phyloP scores from a whole-genome alignment of 106 monocot species.

The Dioscorea dumetorum region DNA sequence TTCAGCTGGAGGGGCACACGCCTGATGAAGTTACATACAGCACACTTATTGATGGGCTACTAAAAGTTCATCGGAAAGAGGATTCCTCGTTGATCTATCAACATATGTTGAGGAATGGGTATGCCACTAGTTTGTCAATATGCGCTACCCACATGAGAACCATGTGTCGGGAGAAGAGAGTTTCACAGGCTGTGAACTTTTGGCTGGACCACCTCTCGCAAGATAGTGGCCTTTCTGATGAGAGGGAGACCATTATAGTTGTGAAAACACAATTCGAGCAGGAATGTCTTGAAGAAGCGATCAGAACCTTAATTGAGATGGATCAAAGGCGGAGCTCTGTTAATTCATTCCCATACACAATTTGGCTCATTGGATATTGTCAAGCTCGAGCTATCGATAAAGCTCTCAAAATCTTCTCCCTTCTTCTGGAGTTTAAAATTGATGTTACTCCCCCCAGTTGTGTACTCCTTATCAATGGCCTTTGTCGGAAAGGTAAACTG shows the following conservation, averaged over 20 bases:
- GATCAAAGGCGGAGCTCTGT: constrained; percentile 16
- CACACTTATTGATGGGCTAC: constrained; percentile 55
- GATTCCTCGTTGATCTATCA: constrained; percentile 40
- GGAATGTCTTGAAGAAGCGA: constrained; percentile 38
- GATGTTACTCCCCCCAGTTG: constrained; percentile 48
- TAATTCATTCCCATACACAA: constrained; percentile 48
- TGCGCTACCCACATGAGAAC: constrained; percentile 50
- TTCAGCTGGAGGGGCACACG: constrained; percentile 42
- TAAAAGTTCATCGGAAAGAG: constrained; percentile 20
- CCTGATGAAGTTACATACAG: constrained; percentile 61
- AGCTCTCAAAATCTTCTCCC: constrained; percentile 45
- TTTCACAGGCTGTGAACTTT: constrained; percentile 43
- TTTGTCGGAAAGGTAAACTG: constrained; percentile 45
- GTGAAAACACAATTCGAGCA: constrained; percentile 37
- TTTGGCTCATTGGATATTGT: constrained; percentile 79
- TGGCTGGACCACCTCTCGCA: constrained; percentile 54
- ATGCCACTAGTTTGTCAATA: constrained; percentile 36
- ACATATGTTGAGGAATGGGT: constrained; percentile 42
- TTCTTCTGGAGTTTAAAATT: constrained; percentile 39
- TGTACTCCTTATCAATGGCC: constrained; percentile 37
- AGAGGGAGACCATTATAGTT: constrained; percentile 21
- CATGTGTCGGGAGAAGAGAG: constrained; percentile 38
- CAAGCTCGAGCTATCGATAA: constrained; percentile 37
- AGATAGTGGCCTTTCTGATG: constrained; percentile 18
- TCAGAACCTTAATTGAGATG: constrained; percentile 46